These are phyloP conservation scores for Pseudodiploospora longispora DNA, from an alignment of 2,329 filamentous ascomycete genomes.

Conservation along the genomic window DNA sequence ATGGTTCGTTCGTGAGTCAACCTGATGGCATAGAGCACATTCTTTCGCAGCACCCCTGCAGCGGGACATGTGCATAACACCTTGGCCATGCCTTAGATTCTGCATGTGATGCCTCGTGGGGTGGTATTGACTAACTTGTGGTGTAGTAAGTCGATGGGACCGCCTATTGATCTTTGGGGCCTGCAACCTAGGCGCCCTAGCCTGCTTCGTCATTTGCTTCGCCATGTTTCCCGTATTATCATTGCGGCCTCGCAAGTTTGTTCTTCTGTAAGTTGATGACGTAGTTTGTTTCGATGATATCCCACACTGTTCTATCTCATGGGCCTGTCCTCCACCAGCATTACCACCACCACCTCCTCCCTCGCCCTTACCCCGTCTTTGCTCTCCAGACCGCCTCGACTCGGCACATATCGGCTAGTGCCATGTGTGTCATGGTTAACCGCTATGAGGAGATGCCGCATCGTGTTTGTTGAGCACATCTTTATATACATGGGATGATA, in stretches of 20 bases:
- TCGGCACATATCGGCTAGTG: too few relatives aligned
- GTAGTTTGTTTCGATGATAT: conserved; percentile 3
- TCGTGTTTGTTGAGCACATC: background rate
- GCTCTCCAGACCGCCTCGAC: too few relatives aligned
- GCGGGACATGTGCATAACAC: conserved; percentile 37
- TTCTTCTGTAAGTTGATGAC: conserved; percentile 73
- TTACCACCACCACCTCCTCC: conserved; percentile 6
- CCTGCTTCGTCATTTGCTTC: conserved; percentile 91
- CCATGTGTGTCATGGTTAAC: too few relatives aligned
- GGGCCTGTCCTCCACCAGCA: conserved; percentile 5
- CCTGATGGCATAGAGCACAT: conserved; percentile 14
- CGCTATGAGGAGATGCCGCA: too few relatives aligned
- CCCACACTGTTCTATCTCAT: too few relatives aligned
- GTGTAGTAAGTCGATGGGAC: conserved; percentile 92
- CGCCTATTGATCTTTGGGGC: conserved; percentile 84
- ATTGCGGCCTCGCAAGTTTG: conserved; percentile 83
- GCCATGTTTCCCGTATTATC: conserved; percentile 78
- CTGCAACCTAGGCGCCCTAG: conserved; percentile 81
- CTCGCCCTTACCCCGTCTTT: conserved; percentile 3
- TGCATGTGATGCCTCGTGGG: conserved; percentile 38
- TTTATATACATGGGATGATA: conserved; percentile 11
- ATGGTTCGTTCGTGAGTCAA: conserved; percentile 84
- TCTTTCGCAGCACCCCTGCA: conserved; percentile 31
- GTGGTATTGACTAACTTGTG: conserved; percentile 26
- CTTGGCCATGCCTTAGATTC: conserved; percentile 25